Base-by-base conservation (phyloP, 257 asterid genomes). In the Gynochthodes officinalis region DNA sequence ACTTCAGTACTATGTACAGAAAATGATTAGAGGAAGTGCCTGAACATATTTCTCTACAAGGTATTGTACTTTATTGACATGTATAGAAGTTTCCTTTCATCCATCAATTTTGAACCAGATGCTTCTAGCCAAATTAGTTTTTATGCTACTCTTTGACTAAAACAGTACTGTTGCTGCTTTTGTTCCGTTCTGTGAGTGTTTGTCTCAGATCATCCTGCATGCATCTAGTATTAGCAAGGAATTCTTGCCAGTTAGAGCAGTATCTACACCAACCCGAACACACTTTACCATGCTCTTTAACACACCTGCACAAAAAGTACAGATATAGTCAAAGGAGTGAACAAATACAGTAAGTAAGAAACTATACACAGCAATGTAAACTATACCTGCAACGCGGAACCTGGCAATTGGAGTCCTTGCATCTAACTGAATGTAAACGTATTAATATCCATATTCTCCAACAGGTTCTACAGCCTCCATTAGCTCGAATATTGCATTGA, bases 371-470 rank as follows among this genome's bases (percentile, higher is more conserved):
- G 27, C 18, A 30, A 60, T 57, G 65, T 35, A 81, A 27, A 60
- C 67, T 27, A 64, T 61, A 58, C 30, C 14, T 71, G 90, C 96
- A 89, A 8, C 86, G 86, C 16, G 96, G 92, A 39, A 89, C 72
- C 19, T 5, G 39, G 78, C 96, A 89, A 53, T 67, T 63, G 23
- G 75, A 44, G 71, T 79, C 81, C 44, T 42, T 60, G 77, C 96
- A 89, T 13, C 19, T 54, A 25, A 69, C 43, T 8, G 89, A 54
- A 79, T 89, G 96, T 62, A 65, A 18, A 33, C 11, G 64, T 64
- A 87, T 70, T 60, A 82, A n/a, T 39, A 4, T 28, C 96, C 96
- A 85, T 48, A 70, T 73, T 53, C 50, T 84, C 69, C 52, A 67
- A 49, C 96, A 87, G 40, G 0, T 0, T n/a, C 5, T 2, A 78